phyloP scores from a whole-genome alignment of 2,329 filamentous ascomycete genomes.

The Pseudocercospora vitis region DNA sequence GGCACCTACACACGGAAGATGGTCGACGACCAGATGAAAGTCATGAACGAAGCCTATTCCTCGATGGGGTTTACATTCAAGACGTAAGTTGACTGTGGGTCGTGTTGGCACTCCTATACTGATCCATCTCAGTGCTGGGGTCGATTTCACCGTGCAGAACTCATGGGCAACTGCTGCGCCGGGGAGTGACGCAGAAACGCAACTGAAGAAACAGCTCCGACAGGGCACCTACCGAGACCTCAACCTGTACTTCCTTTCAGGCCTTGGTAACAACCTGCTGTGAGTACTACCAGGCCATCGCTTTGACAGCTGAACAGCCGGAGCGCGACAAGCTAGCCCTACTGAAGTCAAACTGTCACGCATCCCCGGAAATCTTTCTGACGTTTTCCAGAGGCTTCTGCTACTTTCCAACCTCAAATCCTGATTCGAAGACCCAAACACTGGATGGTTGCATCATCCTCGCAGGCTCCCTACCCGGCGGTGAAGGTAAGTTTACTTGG shows the following conservation, averaged over 20 bases:
- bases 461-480: constrained; percentile 53
- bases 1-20: constrained; percentile 40
- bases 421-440: constrained; percentile 42
- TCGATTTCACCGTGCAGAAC: constrained; percentile 52
- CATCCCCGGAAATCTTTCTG: no score
- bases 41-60: constrained; percentile 42
- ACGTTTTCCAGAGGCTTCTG: background rate
- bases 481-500: constrained; percentile 45
- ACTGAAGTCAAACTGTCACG: background rate
- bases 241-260: constrained; percentile 58
- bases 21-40: constrained; percentile 36
- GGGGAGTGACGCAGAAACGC: constrained; percentile 42
- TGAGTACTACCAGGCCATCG: background rate
- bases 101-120: no score
- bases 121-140: constrained; percentile 39
- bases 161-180: constrained; percentile 51
- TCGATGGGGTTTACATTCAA: constrained; percentile 52
- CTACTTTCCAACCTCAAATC: constrained; percentile 30
- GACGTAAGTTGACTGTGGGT: background rate
- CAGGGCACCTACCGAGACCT: constrained; percentile 52
- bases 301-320: background rate
- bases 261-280: constrained; percentile 38
- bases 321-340: background rate
- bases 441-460: constrained; percentile 56
- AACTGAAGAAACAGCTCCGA: constrained; percentile 54